Evolutionary conservation across 2,329 filamentous ascomycete species (phyloP), one percentile per base, ranked within the genome.

Genomic region (Xylariaceae sp.): DNA sequence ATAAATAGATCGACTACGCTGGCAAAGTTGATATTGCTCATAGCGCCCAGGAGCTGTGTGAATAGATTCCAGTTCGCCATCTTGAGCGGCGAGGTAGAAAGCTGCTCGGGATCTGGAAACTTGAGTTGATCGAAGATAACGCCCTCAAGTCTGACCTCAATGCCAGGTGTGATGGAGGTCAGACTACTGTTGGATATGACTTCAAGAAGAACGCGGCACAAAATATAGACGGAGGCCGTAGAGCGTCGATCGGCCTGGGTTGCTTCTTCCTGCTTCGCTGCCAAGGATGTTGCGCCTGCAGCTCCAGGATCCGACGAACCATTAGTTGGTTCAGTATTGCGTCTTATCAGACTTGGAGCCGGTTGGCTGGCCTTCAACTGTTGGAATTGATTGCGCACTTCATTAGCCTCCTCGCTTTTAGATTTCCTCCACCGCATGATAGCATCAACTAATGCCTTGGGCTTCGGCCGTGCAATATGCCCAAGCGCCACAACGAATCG

Each of bases 401-500:
- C 82, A 63, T 83, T 86, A 31, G 91, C 91, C 27, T 87, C 85
- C 71, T 97, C 92, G 61, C 91, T 95, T 74, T 97, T 97, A 61
- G 84, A 89, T 72, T 96, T 97, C 53, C 94, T 85, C 94, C 94
- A 99, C 34, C 95, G 81, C 89, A 99, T 99, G 70, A 99, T 91
- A 26, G 89, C 91, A 71, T 99, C 94, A 65, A 99, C 96, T 50
- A 99, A 74, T 4, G 91, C 89, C 69, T 95, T 97, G 4, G 95
- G 95, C 68, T 95, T 95, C 62, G 91, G 88, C 56, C 90, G 88
- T 51, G 92, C 90, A 66, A 99, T 96, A 69, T 97, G 92, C 3
- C 94, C 94, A 40, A 99, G 79, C 12, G 95, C 94, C 31, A 86
- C 85, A 60, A 99, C 95, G 65, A 96, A 83, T 72, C 97, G 92